Evolutionary conservation across 768 basidiomycete species (phyloP), one percentile per base, ranked within the genome.

Genomic region (Panus rudis): DNA sequence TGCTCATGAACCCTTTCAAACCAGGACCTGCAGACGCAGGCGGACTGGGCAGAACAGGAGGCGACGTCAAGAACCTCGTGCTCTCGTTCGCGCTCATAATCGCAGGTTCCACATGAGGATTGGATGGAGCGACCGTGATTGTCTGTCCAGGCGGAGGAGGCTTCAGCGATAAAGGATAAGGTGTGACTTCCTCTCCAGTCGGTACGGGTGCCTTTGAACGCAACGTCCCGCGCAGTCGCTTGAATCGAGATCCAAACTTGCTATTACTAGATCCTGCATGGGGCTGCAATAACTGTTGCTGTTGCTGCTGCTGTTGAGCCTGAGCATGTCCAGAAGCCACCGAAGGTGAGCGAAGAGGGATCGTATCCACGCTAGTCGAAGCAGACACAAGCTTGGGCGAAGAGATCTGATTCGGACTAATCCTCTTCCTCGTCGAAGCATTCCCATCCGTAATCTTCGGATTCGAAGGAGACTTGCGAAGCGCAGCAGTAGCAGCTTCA

Each of bases 1-100:
- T 78, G 22, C 85, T 76, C 76, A 91, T 88, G 61, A 91, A 81
- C 12, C 86, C 81, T 60, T 78, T 85, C 20, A 90, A 55, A 17
- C 85, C 81, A 25, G 87, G 87, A 16, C 79, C 71, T 21, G 83
- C 75, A 17, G 81, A 78, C 3, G 84, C 75, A 51, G 83, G 79
- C n/a, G 83, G 81, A 47, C 73, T 77, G 2, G 76, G 62, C 23
- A 75, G 25, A 10, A 47, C 52, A 4, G 52, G 50, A 10, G 54
- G 60, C 16, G 76, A 62, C 3, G 75, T 69, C 56, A 78, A 83
- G 47, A 74, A 71, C 50, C 76, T 70, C 19, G 62, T 64, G 14
- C 66, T 52, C 38, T 85, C 83, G 3, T 70, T 71, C 6, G 77
- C 68, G 49, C 73, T 75, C 10, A 67, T 52, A 4, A 67, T 48